Evolutionary conservation across 352 stramenopile species (phyloP), one percentile per base, ranked within the genome.

Genomic region (Phytophthora quininea): DNA sequence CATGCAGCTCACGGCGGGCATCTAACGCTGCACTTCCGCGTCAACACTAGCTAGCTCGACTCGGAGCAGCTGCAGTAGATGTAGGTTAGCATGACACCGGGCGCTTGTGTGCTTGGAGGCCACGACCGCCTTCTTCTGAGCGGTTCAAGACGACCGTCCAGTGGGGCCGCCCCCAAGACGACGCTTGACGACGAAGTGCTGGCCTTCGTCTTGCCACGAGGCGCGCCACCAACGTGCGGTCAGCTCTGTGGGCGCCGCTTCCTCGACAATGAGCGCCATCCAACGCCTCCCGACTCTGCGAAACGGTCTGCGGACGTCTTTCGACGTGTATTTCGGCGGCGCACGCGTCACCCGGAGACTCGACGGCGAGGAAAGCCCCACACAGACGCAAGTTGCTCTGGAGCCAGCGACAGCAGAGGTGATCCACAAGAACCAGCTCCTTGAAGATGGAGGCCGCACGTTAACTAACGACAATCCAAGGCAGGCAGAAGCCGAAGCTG

Each of bases 41-140:
- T 62, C 37, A 63, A 58, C 47, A 46, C n/a, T n/a, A 57, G 52
- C 11, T 62, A 62, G n/a, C 27, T 50, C 35, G 35, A 5, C 5
- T 40, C 35, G 35, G 10, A 5, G 35, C 10, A 11, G 35, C 35
- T 40, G 35, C 35, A 40, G 35, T 10, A 40, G 35, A 5, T 40
- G 35, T 40, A 40, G 35, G 35, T 40, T 40, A 40, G n/a, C n/a
- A n/a, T n/a, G n/a, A n/a, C n/a, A n/a, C n/a, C n/a, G n/a, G n/a
- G n/a, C n/a, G n/a, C n/a, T n/a, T n/a, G n/a, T n/a, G n/a, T n/a
- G n/a, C n/a, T n/a, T n/a, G n/a, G n/a, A n/a, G n/a, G n/a, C n/a
- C n/a, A n/a, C n/a, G n/a, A n/a, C n/a, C n/a, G n/a, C n/a, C n/a
- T n/a, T n/a, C n/a, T n/a, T n/a, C n/a, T n/a, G n/a, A n/a, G n/a